Conservation (phyloP, 73 alveolate genomes). For the Uronychia setigera region DNA sequence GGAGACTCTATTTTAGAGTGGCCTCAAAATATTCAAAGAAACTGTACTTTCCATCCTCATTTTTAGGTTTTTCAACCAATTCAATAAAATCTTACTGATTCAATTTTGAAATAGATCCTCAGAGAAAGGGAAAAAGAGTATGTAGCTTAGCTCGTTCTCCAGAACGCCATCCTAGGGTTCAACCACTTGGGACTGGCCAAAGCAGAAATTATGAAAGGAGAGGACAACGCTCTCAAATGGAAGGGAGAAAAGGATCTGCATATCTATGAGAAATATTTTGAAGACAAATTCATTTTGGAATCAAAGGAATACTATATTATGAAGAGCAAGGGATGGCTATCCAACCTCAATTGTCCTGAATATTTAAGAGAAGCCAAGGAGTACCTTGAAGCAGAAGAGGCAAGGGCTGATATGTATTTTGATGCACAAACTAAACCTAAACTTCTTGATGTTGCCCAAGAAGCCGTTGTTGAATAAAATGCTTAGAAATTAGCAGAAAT, state of each 20-base stretch:
- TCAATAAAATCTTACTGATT: slow-evolving; percentile 15
- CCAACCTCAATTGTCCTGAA: slow-evolving; percentile 77
- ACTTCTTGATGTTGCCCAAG: slow-evolving; percentile 53
- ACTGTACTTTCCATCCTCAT: background rate
- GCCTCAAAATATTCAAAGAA: slow-evolving; percentile 50
- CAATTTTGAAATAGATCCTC: slow-evolving; percentile 46
- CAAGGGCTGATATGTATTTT: slow-evolving; percentile 71
- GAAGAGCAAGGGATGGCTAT: slow-evolving; percentile 66
- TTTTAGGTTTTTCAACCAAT: slow-evolving; percentile 25
- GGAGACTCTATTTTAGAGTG: slow-evolving; percentile 46
- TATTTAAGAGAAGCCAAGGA: slow-evolving; percentile 67
- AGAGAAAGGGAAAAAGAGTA: slow-evolving; percentile 50
- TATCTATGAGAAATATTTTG: slow-evolving; percentile 61
- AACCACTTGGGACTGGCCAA: slow-evolving; percentile 53
- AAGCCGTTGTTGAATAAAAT: slow-evolving; percentile 67
- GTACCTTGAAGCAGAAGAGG: slow-evolving; percentile 75
- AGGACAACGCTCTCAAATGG: slow-evolving; percentile 70
- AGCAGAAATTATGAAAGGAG: slow-evolving; percentile 53
- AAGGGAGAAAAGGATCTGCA: slow-evolving; percentile 59
- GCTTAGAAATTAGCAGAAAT: slow-evolving; percentile 72
- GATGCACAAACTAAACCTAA: slow-evolving; percentile 60
- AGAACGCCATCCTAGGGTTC: slow-evolving; percentile 33
- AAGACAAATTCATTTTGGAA: slow-evolving; percentile 30
- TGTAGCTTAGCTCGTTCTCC: slow-evolving; percentile 47
- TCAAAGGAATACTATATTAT: slow-evolving; percentile 43